Evolutionary conservation across 768 basidiomycete genomes (phyloP), one percentile per base, ranked within the genome.

Genomic region (Plicaturopsis crispa): DNA sequence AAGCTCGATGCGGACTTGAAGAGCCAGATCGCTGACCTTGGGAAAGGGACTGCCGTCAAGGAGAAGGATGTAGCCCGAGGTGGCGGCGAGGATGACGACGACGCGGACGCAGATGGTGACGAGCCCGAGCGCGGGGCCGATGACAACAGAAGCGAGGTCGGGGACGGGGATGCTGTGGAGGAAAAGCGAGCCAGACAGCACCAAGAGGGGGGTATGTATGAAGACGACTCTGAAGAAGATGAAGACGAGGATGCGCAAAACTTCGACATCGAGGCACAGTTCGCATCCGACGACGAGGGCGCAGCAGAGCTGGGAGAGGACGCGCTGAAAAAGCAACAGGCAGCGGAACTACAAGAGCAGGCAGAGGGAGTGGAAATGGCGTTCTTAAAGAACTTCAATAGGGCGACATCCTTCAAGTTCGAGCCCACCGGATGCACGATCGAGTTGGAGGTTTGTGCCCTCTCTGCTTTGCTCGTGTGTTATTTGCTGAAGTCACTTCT

Each of bases 81-180:
- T 12, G 75, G 63, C 19, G 75, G 68, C 5, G 74, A 64, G 12
- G 73, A 61, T 5, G 78, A 72, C 14, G 82, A 71, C 17, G 80
- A 72, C 16, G 81, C 65, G 2, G 78, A 72, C 16, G 66, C 52
- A 5, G 67, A 65, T 5, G 54, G 45, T 17, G 66, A 62, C 18
- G 72, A 62, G 51, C 38, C 49, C 43, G 63, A 55, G 48, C 62
- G 54, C 40, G 65, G 51, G 38, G 73, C 64, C 39, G 73, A 74
- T 32, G 84, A 86, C 36, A 80, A 72, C 17, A 78, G 68, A 37
- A 84, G 80, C 44, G 89, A 91, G 46, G 72, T 77, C 16, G 88
- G 80, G 11, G 91, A 89, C 45, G 84, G 76, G 14, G 92, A 90
- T 50, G 83, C 79, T 16, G 87, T 86, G 32, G 79, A 84, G 30